A percentile compares a stretch with the other conserved stretches of the same genome.
Evolutionary conservation across 768 basidiomycete species (phyloP).

Genomic region (Calocera viscosa): DNA sequence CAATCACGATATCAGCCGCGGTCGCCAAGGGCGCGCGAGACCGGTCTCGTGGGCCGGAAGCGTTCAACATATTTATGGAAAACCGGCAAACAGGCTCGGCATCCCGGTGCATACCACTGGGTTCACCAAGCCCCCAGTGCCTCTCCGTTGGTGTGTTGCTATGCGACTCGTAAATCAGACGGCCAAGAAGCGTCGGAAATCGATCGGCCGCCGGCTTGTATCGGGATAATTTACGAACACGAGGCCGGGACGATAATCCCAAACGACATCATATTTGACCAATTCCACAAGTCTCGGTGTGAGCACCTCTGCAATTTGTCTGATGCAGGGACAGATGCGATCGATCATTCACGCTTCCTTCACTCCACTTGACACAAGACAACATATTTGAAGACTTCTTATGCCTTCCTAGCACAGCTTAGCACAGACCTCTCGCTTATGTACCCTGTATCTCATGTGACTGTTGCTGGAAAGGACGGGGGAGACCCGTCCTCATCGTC

Average conservation of each 20-base stretch:
- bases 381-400: not conserved
- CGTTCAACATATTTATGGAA: conserved; percentile 2
- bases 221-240: conserved; percentile 4
- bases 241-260: conserved; percentile 7
- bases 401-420: not conserved
- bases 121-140: not conserved
- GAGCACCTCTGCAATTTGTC: not conserved
- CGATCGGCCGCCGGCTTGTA: conserved; percentile 7
- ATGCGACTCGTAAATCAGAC: conserved; percentile 1
- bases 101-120: not conserved
- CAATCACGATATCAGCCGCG: not conserved
- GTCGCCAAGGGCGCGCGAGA: not conserved
- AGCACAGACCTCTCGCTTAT: not conserved
- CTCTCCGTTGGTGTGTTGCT: not conserved
- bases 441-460: not conserved
- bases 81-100: not conserved
- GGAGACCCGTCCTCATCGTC: too few relatives aligned
- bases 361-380: not conserved
- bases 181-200: conserved; percentile 8
- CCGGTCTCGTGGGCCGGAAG: not conserved
- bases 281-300: not conserved
- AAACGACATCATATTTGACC: not conserved
- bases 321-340: not conserved
- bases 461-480: not conserved
- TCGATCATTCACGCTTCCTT: not conserved